Percentiles rank a stretch among this genome's conserved stretches.
These are phyloP conservation scores for Daldinia sp. DNA, from an alignment of 2,329 filamentous ascomycete genomes.

Conservation along the genomic window DNA sequence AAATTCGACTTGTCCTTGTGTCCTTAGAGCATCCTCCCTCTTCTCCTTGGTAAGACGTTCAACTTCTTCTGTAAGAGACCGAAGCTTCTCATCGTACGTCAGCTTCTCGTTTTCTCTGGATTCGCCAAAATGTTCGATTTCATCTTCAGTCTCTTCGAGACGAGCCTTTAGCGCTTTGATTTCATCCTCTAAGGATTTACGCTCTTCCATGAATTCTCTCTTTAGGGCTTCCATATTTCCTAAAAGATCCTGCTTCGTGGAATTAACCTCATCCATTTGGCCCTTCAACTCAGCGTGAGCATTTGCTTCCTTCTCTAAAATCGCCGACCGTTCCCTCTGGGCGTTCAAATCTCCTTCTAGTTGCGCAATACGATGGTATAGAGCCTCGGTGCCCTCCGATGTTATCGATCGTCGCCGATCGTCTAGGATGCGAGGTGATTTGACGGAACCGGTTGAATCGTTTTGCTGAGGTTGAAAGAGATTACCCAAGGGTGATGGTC, in stretches of 20 bases:
- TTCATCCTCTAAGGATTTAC: constrained; percentile 84
- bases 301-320: constrained; percentile 77
- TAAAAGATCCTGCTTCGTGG: constrained; percentile 92
- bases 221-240: constrained; percentile 95
- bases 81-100: constrained; percentile 75
- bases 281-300: constrained; percentile 69
- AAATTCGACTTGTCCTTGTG: constrained; percentile 72
- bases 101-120: constrained; percentile 85
- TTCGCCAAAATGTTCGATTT: constrained; percentile 85
- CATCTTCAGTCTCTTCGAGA: constrained; percentile 90
- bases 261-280: constrained; percentile 86
- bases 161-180: constrained; percentile 80
- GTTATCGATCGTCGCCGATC: constrained; percentile 59
- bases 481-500: constrained; percentile 63
- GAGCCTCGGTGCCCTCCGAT: constrained; percentile 60
- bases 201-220: constrained; percentile 86
- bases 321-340: constrained; percentile 76
- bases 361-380: constrained; percentile 65
- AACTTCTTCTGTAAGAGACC: constrained; percentile 77
- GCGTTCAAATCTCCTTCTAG: constrained; percentile 83
- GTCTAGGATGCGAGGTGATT: constrained; percentile 56
- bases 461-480: constrained; percentile 66
- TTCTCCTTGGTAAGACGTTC: constrained; percentile 70
- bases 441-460: constrained; percentile 63
- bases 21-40: constrained; percentile 68